Conservation (phyloP, 352 stramenopile species). For the Phytophthora citricola region DNA sequence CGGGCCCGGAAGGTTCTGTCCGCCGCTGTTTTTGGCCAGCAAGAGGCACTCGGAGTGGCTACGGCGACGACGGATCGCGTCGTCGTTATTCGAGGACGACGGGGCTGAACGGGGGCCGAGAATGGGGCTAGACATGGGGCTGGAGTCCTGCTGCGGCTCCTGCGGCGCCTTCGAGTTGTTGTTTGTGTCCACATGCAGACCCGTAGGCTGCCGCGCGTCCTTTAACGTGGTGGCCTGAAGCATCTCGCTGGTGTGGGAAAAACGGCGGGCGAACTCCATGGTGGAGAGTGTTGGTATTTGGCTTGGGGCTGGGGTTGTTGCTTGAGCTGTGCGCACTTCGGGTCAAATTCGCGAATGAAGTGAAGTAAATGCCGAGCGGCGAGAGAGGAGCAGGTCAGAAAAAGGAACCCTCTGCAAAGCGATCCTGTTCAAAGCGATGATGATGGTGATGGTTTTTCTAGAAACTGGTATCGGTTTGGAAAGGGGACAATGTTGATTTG, state of each 20-base stretch:
- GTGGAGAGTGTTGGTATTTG: conserved; percentile 15
- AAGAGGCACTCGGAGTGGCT: conserved; percentile 86
- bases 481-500: conserved; percentile 7
- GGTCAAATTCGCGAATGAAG: conserved; percentile 51
- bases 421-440: conserved; percentile 6
- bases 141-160: conserved; percentile 31
- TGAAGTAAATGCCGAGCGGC: conserved; percentile 15
- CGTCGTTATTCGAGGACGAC: conserved; percentile 42
- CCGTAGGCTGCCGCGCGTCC: conserved; percentile 32
- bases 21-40: conserved; percentile 64
- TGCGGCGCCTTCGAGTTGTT: conserved; percentile 28
- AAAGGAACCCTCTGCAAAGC: conserved; percentile 26
- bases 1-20: conserved; percentile 63
- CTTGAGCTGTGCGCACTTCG: conserved; percentile 23
- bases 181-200: conserved; percentile 64
- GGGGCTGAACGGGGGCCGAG: conserved; percentile 33
- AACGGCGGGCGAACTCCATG: conserved; percentile 52
- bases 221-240: conserved; percentile 32
- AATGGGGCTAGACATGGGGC: conserved; percentile 26
- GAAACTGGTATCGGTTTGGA: conserved; percentile 10
- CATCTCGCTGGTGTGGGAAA: conserved; percentile 45
- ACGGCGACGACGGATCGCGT: conserved; percentile 60
- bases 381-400: conserved; percentile 21
- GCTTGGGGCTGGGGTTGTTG: conserved; percentile 12
- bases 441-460: conserved; percentile 16